Evolutionary conservation across 139 green algal species (phyloP).

Genomic region (Zygnema circumcarinatum): DNA sequence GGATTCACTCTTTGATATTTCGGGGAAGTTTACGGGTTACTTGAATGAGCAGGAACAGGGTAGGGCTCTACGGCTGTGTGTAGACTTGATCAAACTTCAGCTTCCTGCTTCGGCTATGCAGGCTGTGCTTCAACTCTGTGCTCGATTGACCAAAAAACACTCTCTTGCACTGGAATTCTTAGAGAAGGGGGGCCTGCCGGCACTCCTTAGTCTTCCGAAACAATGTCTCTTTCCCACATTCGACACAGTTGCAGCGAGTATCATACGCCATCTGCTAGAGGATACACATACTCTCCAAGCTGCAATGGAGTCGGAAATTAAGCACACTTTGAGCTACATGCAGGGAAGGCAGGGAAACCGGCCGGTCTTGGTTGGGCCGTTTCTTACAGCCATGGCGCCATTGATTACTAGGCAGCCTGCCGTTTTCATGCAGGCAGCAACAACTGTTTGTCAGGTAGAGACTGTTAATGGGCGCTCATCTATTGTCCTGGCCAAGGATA

Average conservation of each 20-base stretch:
- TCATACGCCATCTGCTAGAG: slow-evolving; percentile 90
- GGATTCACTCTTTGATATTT: not conserved
- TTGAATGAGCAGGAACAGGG: slow-evolving; percentile 18
- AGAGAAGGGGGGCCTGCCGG: slow-evolving; percentile 60
- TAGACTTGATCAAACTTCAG: slow-evolving; percentile 1
- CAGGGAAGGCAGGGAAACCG: slow-evolving; percentile 25
- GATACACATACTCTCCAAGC: slow-evolving; percentile 84
- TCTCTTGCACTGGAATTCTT: slow-evolving; percentile 74
- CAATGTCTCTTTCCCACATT: slow-evolving; percentile 67
- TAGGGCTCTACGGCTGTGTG: not conserved
- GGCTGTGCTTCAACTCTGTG: slow-evolving; percentile 82
- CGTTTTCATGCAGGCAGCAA: slow-evolving; percentile 81
- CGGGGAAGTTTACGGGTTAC: slow-evolving; percentile 13
- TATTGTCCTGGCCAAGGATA: slow-evolving; percentile 40
- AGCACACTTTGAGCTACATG: slow-evolving; percentile 48
- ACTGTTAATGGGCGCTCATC: slow-evolving; percentile 10
- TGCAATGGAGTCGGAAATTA: slow-evolving; percentile 92
- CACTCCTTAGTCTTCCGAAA: slow-evolving; percentile 80
- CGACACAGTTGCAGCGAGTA: slow-evolving; percentile 73
- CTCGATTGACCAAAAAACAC: slow-evolving; percentile 76
- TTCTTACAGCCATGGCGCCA: slow-evolving; percentile 68
- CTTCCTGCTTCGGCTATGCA: slow-evolving; percentile 59
- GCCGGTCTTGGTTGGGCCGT: slow-evolving; percentile 58
- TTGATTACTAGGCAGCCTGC: slow-evolving; percentile 75
- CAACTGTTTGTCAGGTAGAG: slow-evolving; percentile 66